Evolutionary conservation across 768 basidiomycete genomes (phyloP).

Genomic region (Leccinum incarnatum): DNA sequence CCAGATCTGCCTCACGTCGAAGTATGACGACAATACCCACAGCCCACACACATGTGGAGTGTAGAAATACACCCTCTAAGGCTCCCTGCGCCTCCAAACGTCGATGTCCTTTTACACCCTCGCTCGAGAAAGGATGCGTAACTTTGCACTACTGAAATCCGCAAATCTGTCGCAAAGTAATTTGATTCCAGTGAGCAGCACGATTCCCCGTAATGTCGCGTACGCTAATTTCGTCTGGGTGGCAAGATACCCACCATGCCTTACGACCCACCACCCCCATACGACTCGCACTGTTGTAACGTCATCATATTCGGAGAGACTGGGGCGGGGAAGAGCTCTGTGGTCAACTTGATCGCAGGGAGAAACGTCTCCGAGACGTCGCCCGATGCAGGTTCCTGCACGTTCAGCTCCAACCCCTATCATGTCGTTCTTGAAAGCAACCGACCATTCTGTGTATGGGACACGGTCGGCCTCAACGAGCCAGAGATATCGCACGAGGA

Average conservation of each 20-base stretch:
- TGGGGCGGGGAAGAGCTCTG: conserved; percentile 38
- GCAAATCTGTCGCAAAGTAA: not conserved
- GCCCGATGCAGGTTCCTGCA: conserved; percentile 33
- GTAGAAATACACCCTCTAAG: not conserved
- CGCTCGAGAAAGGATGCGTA: conserved; percentile 7
- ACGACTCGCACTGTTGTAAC: conserved; percentile 17
- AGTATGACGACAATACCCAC: conserved; percentile 10
- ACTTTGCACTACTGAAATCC: not conserved
- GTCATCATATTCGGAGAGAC: conserved; percentile 30
- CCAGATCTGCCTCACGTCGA: conserved; percentile 7
- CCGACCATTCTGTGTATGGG: conserved; percentile 28
- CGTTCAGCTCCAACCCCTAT: conserved; percentile 30
- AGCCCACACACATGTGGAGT: conserved; percentile 10
- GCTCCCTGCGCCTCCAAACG: not conserved
- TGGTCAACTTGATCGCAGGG: conserved; percentile 40
- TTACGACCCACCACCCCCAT: conserved; percentile 13
- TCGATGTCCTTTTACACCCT: conserved; percentile 5
- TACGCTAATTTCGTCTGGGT: conserved; percentile 1
- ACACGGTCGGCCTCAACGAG: conserved; percentile 34
- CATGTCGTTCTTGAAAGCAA: conserved; percentile 13
- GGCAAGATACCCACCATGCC: conserved; percentile 5
- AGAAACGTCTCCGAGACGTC: conserved; percentile 28
- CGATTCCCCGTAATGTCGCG: not conserved
- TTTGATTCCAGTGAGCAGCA: conserved; percentile 10
- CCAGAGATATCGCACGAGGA: conserved; percentile 15